Base-by-base conservation (phyloP, 306 rosid genomes). In the Corylus americana region DNA sequence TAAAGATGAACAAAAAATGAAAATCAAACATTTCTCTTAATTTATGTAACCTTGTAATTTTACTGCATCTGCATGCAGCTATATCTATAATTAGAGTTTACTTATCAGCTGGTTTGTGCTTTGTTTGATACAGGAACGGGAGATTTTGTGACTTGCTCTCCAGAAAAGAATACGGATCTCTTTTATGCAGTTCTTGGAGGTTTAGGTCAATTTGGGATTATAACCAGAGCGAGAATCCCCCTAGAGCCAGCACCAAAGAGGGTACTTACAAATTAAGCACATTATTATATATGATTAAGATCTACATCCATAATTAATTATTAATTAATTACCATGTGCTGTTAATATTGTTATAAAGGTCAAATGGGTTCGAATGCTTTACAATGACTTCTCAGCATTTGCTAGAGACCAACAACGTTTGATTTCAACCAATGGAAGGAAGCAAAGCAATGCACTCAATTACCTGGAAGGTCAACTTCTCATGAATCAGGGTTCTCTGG, bases 111-210 rank as follows among this genome's bases (percentile, higher is more conserved):
- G 18, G 10, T 81, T 63, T 79, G 12, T 48, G 29, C 39, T 75
- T 75, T 54, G 22, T 75, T 42, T 55, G 51, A 12, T 73, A n/a
- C 51, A 92, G 97, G 97, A 55, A 81, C 86, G 74, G 97, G 97
- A 10, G 92, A 90, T 44, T 72, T 87, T 49, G 87, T 92, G 80
- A 87, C 89, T 11, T 92, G 97, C 68, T 87, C 93, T 17, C 27
- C 83, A 14, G 47, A 86, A 17, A 81, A 54, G 3, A 89, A 90
- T 84, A 31, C 87, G 3, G 88, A 92, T 77, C 86, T 92, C 20
- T 92, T 92, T 61, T 72, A 83, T 74, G 91, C 87, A 0, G 97
- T 89, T 76, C 97, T 92, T 29, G 97, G 97, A 17, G 97, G 97
- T 1, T 82, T 92, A 42, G 97, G 97, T 59, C 97, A 92, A 62